Percentiles rank a stretch among this genome's conserved stretches.
Conservation (phyloP, 1,139 yeast species). For the Meyerozyma elateridarum region DNA sequence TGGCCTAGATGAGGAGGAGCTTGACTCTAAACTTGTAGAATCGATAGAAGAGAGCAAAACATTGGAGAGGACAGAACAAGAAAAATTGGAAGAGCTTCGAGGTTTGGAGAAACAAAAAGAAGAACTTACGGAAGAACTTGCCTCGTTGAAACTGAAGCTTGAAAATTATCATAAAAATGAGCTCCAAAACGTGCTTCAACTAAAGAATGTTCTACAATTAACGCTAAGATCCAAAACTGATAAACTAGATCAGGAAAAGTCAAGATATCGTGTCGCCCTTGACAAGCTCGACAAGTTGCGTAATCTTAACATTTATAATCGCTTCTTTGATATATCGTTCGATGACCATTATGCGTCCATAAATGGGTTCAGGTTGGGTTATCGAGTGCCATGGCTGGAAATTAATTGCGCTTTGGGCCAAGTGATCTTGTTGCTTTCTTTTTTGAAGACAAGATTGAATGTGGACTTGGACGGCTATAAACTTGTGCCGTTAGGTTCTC, state of each 20-base stretch:
- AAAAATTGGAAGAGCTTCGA: slow-evolving; percentile 38
- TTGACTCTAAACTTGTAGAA: slow-evolving; percentile 34
- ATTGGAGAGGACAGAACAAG: slow-evolving; percentile 28
- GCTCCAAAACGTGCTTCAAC: slow-evolving; percentile 39
- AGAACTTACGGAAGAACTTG: slow-evolving; percentile 36
- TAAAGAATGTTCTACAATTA: slow-evolving; percentile 50
- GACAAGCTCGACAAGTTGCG: slow-evolving; percentile 66
- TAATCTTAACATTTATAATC: slow-evolving; percentile 73
- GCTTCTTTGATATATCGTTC: slow-evolving; percentile 69
- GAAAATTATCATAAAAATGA: slow-evolving; percentile 31
- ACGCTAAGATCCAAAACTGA: slow-evolving; percentile 43
- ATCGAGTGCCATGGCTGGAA: slow-evolving; percentile 80
- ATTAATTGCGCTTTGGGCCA: slow-evolving; percentile 93
- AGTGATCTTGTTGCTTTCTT: slow-evolving; percentile 61
- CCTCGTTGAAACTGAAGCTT: slow-evolving; percentile 35
- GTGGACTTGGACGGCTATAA: slow-evolving; percentile 56
- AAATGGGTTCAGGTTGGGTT: slow-evolving; percentile 77
- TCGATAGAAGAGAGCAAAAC: slow-evolving; percentile 39
- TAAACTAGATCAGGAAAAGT: slow-evolving; percentile 57
- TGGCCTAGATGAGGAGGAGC: slow-evolving; percentile 14
- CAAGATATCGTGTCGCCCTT: slow-evolving; percentile 57
- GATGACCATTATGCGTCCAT: slow-evolving; percentile 78
- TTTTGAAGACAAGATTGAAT: slow-evolving; percentile 55
- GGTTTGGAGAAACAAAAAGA: slow-evolving; percentile 39
- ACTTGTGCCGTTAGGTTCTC: slow-evolving; percentile 80